Evolutionary conservation across 2,329 filamentous ascomycete species (phyloP), one percentile per base, ranked within the genome.

Genomic region (Aspergillus sp.): DNA sequence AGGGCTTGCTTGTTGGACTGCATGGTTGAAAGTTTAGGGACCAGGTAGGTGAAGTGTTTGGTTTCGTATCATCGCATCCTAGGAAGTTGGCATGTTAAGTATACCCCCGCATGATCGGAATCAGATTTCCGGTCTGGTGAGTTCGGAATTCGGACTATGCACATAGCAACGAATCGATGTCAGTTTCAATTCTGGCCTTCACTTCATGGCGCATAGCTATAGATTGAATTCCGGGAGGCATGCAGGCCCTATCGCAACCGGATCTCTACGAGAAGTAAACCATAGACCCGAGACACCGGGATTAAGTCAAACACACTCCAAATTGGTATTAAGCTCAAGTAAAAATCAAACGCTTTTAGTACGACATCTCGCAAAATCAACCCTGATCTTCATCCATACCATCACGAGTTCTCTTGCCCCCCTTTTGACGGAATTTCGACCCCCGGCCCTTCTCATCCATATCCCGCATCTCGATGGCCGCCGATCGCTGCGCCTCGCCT

Each of bases 381-480:
- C 88, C 87, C 74, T 93, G 89, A 67, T 92, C 90, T 49, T 82
- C 80, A 74, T 94, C 90, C 90, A 92, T 92, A 54, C 87, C 81
- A 71, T 86, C 85, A 49, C 85, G 77, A 54, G 80, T 79, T 54
- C 80, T 81, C 69, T 84, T 85, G 52, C 81, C 83, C 29, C 84
- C 85, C 66, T 76, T 75, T 56, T 73, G 78, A 50, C 73, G 83
- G 71, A 73, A 81, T 64, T 69, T 81, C 39, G 53, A 32, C 10
- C 79, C 81, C 62, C 84, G 84, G 18, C 45, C 22, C 71, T 87
- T 86, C 63, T 96, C 91, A 49, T 90, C 84, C 65, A 92, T 75
- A 56, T 85, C 83, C 81, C 94, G 96, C 89, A 97, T 90, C 77
- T 96, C 88, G 57, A 84, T 85, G 53, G 90, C 86, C 0, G 93